Evolutionary conservation across 2,329 filamentous ascomycete genomes (phyloP), one percentile per base, ranked within the genome.

Genomic region (Plectosphaerella plurivora): DNA sequence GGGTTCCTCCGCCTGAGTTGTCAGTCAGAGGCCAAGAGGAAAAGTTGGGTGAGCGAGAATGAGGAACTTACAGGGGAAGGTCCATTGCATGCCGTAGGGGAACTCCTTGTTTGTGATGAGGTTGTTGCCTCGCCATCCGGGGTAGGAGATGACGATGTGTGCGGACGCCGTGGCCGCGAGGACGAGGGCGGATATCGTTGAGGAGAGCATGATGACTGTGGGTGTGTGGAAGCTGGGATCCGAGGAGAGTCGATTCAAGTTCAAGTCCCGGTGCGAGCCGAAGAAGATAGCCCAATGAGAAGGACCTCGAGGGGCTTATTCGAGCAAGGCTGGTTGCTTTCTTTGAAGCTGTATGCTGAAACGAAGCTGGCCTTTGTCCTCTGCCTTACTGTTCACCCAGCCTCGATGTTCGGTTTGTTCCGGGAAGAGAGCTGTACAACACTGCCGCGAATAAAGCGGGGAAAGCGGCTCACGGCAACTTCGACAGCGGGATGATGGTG

Each of bases 81-180:
- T 84, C 91, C 91, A 97, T 74, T 96, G 88, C 89, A 94, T 93
- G 72, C 91, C 92, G 60, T 89, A 96, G 2, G 91, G 91, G 61
- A 83, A 94, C 1, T 81, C 84, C 3, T 82, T 83, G 67, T 91
- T 95, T 44, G 86, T 88, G 65, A 87, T 80, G 57, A 96, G 81
- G 67, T 91, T 95, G 75, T 96, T 86, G 58, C 91, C 91, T 79
- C 91, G 75, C 85, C 88, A 93, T 60, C 88, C 89, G 0, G 91
- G 91, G 65, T 95, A 95, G 57, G 86, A 86, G 68, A 96, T 87
- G 65, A 96, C 81, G n/a, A 81, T 88, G 68, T 95, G 90, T n/a
- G 86, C 84, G 35, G 78, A 73, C 57, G 76, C 74, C 61, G 85
- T 58, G 41, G 74, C 69, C 54, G 76, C 76, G 59, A 74, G 62